Base-by-base conservation (phyloP, 1,139 yeast species). In the Kurtzmaniella quercitrusa region DNA sequence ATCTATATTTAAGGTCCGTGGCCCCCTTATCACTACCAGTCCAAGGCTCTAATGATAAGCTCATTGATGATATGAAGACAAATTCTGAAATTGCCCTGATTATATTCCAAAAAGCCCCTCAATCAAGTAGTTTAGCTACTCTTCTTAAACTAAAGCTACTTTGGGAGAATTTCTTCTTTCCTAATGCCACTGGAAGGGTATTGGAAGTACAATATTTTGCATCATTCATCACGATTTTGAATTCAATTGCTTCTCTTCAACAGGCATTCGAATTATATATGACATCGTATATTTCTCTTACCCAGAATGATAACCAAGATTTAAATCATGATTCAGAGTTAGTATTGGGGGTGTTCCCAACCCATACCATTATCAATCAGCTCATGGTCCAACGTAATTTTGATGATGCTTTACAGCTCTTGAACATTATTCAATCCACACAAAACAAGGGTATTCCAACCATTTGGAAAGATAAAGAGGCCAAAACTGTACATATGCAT, bases 71-170 rank as follows among this genome's bases (percentile, higher is more conserved):
- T 19, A 36, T 21, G 15, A 9, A 21, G n/a, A 19, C 38, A 15
- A 36, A 36, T 10, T 19, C 38, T 5, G 23, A n/a, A 12, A 19
- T 36, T 14, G 42, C 23, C 25, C 31, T 9, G 25, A 16, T 17
- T 7, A 25, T 25, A 19, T 34, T 25, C 18, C 16, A 14, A 17
- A 14, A 9, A 12, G 12, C 25, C 16, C 15, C 17, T n/a, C 27
- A 40, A 21, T 34, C 18, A 18, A 31, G 12, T 7, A 37, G 42
- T 34, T 56, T 56, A 43, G 53, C 57, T 41, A 52, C 50, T 37
- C 43, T 59, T 1, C 41, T 57, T 14, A 45, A 44, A 2, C 44
- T 65, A 16, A 59, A 60, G 34, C 37, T 48, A 15, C 43, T 63
- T 3, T 62, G 59, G 55, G 54, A 53, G 21, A 51, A 50, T 17